Conservation (phyloP, 2,329 filamentous ascomycete genomes). For the Ophiostoma tasmaniense region DNA sequence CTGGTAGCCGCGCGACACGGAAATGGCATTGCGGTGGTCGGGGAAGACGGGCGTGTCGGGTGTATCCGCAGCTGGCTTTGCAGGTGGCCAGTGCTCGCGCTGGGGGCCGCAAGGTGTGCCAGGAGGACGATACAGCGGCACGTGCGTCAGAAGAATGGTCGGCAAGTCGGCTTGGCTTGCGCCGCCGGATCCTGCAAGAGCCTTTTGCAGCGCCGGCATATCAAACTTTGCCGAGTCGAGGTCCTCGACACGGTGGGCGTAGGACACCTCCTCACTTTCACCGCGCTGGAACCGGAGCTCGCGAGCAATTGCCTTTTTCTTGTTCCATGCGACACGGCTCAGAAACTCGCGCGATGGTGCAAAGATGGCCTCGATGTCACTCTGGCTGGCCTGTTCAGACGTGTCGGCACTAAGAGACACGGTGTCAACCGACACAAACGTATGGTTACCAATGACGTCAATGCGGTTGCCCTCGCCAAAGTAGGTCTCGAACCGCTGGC, state of each 20-base stretch:
- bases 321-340: conserved; percentile 53
- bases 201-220: conserved; percentile 4
- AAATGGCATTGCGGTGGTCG: conserved; percentile 71
- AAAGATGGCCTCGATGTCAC: conserved; percentile 58
- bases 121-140: conserved; percentile 74
- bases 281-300: conserved; percentile 60
- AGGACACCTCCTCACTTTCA: conserved; percentile 44
- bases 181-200: conserved; percentile 16
- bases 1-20: conserved; percentile 73
- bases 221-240: conserved; percentile 39
- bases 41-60: conserved; percentile 36
- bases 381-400: conserved; percentile 41
- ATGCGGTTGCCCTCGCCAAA: conserved; percentile 90
- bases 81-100: conserved; percentile 74
- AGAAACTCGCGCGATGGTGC: conserved; percentile 70
- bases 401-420: conserved; percentile 73
- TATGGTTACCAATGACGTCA: conserved; percentile 89
- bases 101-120: conserved; percentile 82
- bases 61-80: conserved; percentile 44
- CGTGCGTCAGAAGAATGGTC: conserved; percentile 81
- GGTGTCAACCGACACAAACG: conserved; percentile 83
- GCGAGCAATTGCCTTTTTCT: conserved; percentile 58
- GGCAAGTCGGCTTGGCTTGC: conserved; percentile 58
- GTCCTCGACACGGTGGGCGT: conserved; percentile 54
- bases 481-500: conserved; percentile 74